Percentiles rank a stretch among this genome's conserved stretches.
Conservation (phyloP, 441 rosid species). For the Bocquillonia castaneifolia region DNA sequence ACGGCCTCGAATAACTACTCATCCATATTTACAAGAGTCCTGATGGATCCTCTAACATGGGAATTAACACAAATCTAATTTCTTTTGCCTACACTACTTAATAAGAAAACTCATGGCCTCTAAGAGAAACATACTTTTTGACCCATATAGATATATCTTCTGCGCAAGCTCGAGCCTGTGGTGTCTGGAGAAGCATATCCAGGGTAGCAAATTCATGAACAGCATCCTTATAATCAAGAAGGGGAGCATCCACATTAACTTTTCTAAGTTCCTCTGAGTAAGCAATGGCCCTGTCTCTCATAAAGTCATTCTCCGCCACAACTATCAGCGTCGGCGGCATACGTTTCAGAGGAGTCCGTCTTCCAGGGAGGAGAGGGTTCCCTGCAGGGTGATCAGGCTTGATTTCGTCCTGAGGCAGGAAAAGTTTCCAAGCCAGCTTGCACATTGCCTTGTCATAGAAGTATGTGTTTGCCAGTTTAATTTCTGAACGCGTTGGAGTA, state of each 20-base stretch:
- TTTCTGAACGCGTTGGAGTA: constrained; percentile 69
- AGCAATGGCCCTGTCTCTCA: constrained; percentile 87
- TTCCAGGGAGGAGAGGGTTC: constrained; percentile 65
- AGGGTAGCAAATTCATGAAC: constrained; percentile 88
- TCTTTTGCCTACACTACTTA: too few species aligned
- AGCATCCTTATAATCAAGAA: constrained; percentile 80
- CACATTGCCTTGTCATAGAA: constrained; percentile 78
- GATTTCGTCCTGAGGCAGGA: constrained; percentile 68
- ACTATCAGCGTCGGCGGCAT: constrained; percentile 87
- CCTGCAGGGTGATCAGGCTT: constrained; percentile 73
- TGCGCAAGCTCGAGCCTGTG: constrained; percentile 79
- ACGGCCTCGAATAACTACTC: neutral
- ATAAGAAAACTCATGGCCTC: constrained; percentile 88
- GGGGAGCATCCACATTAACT: constrained; percentile 80
- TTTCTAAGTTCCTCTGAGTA: constrained; percentile 80
- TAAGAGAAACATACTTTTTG: constrained; percentile 72
- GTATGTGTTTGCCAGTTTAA: constrained; percentile 70
- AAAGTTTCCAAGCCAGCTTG: constrained; percentile 76
- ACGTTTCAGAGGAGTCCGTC: constrained; percentile 59
- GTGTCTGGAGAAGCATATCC: constrained; percentile 70
- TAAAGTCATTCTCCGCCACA: constrained; percentile 85
- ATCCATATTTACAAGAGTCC: constrained; percentile 13
- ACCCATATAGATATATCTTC: constrained; percentile 92
- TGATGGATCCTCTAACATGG: neutral
- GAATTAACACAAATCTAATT: too few species aligned